Evolutionary conservation across 1,284 basidiomycete genomes (phyloP), one percentile per base, ranked within the genome.

Genomic region (Anthracocystis walkeri): DNA sequence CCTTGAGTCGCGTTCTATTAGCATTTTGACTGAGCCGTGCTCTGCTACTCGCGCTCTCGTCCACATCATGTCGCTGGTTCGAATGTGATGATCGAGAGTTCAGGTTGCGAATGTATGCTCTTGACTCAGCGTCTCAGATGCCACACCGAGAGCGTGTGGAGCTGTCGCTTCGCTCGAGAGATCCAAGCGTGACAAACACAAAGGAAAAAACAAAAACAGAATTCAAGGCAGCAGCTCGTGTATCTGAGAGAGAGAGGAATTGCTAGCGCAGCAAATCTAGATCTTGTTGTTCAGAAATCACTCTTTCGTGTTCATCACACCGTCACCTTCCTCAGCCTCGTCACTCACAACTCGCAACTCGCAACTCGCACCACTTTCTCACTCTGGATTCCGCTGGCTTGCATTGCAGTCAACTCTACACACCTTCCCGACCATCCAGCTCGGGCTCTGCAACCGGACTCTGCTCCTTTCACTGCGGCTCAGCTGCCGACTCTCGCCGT

Each of bases 221-320:
- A 31, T 54, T 44, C 41, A n/a, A 25, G 49, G 49, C 49, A 38
- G 27, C 48, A 49, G 27, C 48, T 8, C 48, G n/a, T 20, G 48
- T 49, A 18, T 31, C 29, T 20, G 48, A 49, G 18, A 49, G 16
- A 49, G 21, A 44, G 52, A 4, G 40, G 7, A 18, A 21, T n/a
- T 54, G 41, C 52, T 44, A 21, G 18, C 21, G 51, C 25, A 11
- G 23, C 35, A 21, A 21, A 14, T 5, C 12, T 16, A 10, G 29
- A 7, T 68, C 48, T 55, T 58, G 59, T 62, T 69, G 56, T 57
- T 27, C 35, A 56, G 33, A 66, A 44, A 20, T 66, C 64, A 66
- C 40, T 14, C 23, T 23, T 48, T 31, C 46, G 46, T 31, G 12
- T 31, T 20, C 48, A 12, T 27, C 48, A 48, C 46, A n/a, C 51